A percentile compares a stretch with the other conserved stretches of the same genome.
Conservation (phyloP, 1,284 basidiomycete species). For the Papiliotrema flavescens region DNA sequence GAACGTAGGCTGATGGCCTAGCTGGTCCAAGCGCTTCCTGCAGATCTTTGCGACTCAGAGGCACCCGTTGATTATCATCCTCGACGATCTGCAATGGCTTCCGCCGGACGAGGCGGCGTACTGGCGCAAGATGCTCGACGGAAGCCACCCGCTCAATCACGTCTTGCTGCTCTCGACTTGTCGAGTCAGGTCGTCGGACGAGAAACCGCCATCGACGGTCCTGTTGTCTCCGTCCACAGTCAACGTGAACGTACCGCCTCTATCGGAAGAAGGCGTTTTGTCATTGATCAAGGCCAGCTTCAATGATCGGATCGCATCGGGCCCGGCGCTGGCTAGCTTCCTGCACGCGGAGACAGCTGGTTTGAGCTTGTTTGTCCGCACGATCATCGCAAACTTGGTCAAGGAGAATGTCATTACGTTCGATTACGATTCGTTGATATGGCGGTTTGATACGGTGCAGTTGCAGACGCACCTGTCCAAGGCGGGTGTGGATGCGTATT, state of each 20-base stretch:
- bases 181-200: conserved; percentile 12
- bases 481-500: conserved; percentile 29
- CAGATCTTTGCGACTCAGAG: conserved; percentile 35
- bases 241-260: conserved; percentile 13
- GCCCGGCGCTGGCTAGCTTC: conserved; percentile 18
- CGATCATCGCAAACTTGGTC: conserved; percentile 29
- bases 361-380: conserved; percentile 28
- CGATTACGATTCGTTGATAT: conserved; percentile 25
- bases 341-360: conserved; percentile 30
- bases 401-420: conserved; percentile 30
- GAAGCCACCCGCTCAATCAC: conserved; percentile 17
- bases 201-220: conserved; percentile 1
- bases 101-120: conserved; percentile 27
- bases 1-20: background rate
- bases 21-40: conserved; percentile 8
- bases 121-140: conserved; percentile 21
- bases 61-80: conserved; percentile 36
- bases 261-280: conserved; percentile 25
- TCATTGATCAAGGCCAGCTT: conserved; percentile 22
- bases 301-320: conserved; percentile 12
- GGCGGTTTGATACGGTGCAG: conserved; percentile 26
- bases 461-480: conserved; percentile 31
- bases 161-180: conserved; percentile 31
- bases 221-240: conserved; percentile 8
- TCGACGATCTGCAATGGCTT: conserved; percentile 46